Conservation (phyloP, 805 yeast species). For the Yamadazyma tumulicola region DNA sequence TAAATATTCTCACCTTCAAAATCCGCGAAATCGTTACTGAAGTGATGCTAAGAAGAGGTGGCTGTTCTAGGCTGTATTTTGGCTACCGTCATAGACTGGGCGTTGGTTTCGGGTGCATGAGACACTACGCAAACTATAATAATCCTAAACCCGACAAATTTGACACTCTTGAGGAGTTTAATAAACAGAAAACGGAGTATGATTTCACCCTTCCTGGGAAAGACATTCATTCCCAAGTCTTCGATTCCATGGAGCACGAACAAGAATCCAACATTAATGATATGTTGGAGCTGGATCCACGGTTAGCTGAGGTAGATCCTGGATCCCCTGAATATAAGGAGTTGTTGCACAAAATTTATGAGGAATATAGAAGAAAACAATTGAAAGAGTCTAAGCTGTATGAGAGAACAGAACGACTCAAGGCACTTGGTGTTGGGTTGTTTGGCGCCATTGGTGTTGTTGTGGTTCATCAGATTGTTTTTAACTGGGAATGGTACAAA, state of each 20-base stretch:
- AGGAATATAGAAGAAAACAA: conserved; percentile 23
- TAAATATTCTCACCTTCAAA: too few relatives aligned
- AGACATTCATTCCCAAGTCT: conserved; percentile 8
- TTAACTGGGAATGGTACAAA: conserved; percentile 42
- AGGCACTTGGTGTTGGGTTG: conserved; percentile 44
- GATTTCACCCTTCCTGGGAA: conserved; percentile 7
- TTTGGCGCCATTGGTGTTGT: conserved; percentile 35
- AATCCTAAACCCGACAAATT: conserved; percentile 5
- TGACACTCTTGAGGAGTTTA: conserved; percentile 33
- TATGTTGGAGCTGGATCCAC: conserved; percentile 29
- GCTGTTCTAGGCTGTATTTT: too few relatives aligned
- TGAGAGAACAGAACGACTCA: conserved; percentile 42
- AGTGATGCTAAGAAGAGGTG: too few relatives aligned
- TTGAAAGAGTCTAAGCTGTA: conserved; percentile 25
- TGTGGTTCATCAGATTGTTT: conserved; percentile 38
- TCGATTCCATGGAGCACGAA: conserved; percentile 14
- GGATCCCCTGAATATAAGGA: conserved; percentile 38
- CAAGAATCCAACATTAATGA: conserved; percentile 18
- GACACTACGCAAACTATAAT: background rate
- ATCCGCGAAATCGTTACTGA: too few relatives aligned
- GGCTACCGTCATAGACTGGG: too few relatives aligned
- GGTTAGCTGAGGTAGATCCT: conserved; percentile 22
- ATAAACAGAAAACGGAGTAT: conserved; percentile 24
- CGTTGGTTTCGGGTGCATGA: background rate
- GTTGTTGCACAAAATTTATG: conserved; percentile 23